These are phyloP conservation scores for Calonectria hongkongensis DNA, from an alignment of 2,329 filamentous ascomycete genomes.

Conservation along the genomic window DNA sequence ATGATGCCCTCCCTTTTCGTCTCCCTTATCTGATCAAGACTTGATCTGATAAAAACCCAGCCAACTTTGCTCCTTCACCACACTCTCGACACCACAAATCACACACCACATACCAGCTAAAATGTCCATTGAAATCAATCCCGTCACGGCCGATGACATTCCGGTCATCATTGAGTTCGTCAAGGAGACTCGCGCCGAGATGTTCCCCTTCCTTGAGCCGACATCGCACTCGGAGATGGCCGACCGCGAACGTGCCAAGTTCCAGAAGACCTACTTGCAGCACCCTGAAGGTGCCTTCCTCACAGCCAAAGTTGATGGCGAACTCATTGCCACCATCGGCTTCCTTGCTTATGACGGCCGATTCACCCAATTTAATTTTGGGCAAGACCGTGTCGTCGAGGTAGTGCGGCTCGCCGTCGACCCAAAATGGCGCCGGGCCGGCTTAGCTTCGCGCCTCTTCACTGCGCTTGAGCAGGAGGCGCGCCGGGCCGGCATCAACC, in stretches of 20 bases:
- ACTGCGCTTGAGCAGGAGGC: constrained; percentile 43
- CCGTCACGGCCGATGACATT: constrained; percentile 46
- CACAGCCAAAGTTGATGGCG: constrained; percentile 38
- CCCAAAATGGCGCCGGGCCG: constrained; percentile 52
- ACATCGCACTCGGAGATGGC: constrained; percentile 44
- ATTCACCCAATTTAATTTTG: constrained; percentile 49
- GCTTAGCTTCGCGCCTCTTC: constrained; percentile 54
- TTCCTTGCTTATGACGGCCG: constrained; percentile 53
- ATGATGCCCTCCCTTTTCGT: constrained; percentile 4
- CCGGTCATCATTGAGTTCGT: constrained; percentile 50
- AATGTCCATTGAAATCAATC: constrained; percentile 44
- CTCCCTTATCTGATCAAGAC: constrained; percentile 1
- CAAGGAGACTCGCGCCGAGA: constrained; percentile 50
- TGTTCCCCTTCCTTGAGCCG: constrained; percentile 54
- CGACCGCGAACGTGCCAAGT: constrained; percentile 46
- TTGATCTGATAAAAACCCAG: background rate
- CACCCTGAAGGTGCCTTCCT: constrained; percentile 49
- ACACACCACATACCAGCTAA: background rate
- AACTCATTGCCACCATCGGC: constrained; percentile 53
- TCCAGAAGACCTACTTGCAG: constrained; percentile 51
- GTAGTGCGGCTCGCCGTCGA: constrained; percentile 55
- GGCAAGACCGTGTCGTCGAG: constrained; percentile 48
- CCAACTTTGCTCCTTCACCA: background rate
- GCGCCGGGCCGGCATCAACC: constrained; percentile 38
- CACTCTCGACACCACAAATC: background rate